Evolutionary conservation across 140 eudicot genomes (phyloP), one percentile per base, ranked within the genome.

Genomic region (Ambrosia hybrid): DNA sequence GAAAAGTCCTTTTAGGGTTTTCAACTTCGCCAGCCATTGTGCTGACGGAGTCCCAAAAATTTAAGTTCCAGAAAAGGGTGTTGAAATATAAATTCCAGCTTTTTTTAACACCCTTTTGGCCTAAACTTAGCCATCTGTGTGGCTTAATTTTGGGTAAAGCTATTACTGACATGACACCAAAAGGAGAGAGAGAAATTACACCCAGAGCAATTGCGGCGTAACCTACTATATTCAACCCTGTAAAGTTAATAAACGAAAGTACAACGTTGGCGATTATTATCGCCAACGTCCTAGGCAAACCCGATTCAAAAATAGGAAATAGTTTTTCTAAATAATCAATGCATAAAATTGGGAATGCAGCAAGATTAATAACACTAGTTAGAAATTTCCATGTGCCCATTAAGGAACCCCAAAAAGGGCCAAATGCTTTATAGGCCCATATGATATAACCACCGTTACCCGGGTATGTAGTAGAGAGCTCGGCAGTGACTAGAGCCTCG

Each of bases 1-100:
- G 90, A 45, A 87, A 87, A 0, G 86, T 87, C 38, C 72, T 87
- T 15, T 80, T 83, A 1, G 94, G 94, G 57, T 79, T 75, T 7
- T 87, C 84, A 9, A 87, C 88, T 73, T 87, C 94, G 0, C 94
- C 94, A 4, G 94, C 94, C 81, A 84, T 76, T 0, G 94, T 84
- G 56, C 94, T 87, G 1, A 87, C 90, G 11, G 73, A 84, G 39
- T 87, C 94, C 94, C 94, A 87, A 41, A 84, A 87, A 57, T 87
- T 87, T 41, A 87, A 51, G 64, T 87, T 84, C 89, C 93, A 84
- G 30, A 84, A 87, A 17, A 87, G 82, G 10, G 84, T 76, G 51
- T 87, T 84, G 61, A 79, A 82, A 73, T 51, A 87, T 49, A 82
- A 72, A 36, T 74, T 84, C 93, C 93, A 87, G 34, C 84, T 86